Evolutionary conservation across 202 grass and related monocot species (phyloP).

Genomic region (Zizania palustris): DNA sequence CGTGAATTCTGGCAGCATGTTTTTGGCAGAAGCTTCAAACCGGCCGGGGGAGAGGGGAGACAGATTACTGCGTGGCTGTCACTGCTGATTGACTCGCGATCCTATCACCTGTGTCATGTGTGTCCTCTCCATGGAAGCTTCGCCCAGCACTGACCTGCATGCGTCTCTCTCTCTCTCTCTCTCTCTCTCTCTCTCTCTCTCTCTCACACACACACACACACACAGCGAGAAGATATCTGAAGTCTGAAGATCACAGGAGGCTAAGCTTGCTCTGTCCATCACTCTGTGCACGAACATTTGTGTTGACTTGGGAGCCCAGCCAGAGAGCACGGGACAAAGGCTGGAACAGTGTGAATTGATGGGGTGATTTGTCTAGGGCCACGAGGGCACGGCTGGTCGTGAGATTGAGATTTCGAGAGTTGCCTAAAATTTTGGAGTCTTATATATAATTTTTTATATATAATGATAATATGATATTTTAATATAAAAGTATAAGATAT

Average conservation of each 20-base stretch:
- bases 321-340: conserved; percentile 22
- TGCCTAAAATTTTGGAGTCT: too few relatives aligned
- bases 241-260: background rate
- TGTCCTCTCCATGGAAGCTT: conserved; percentile 29
- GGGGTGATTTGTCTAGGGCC: conserved; percentile 18
- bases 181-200: too few relatives aligned
- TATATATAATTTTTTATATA: too few relatives aligned
- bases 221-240: background rate
- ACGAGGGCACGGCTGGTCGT: too few relatives aligned
- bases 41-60: background rate
- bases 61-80: background rate
- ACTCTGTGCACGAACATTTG: conserved; percentile 13
- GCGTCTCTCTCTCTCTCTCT: too few relatives aligned
- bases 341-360: background rate
- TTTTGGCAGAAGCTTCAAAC: background rate
- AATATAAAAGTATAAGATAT: too few relatives aligned
- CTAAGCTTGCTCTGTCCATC: background rate
- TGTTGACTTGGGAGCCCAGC: conserved; percentile 21
- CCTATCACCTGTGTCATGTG: background rate
- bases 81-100: background rate
- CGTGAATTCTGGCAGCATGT: background rate
- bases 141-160: background rate
- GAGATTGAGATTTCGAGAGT: too few relatives aligned
- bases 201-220: too few relatives aligned
- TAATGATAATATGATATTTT: too few relatives aligned